Evolutionary conservation across 768 basidiomycete genomes (phyloP), one percentile per base, ranked within the genome.

Genomic region (Leccinum obscurum): DNA sequence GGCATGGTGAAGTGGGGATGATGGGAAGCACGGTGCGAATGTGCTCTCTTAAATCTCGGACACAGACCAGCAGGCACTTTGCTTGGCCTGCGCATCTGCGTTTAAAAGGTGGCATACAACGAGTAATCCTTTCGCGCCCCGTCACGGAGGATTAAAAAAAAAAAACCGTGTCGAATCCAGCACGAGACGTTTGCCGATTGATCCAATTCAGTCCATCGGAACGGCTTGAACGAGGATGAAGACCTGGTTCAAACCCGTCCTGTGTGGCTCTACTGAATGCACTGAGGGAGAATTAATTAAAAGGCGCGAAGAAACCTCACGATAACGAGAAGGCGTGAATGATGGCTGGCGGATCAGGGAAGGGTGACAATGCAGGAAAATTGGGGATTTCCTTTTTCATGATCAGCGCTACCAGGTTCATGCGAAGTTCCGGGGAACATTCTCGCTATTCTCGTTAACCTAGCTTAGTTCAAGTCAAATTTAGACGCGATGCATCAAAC

Each of bases 251-350:
- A 55, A 51, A 55, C 58, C 57, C 37, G 55, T 22, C 65, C 52
- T 35, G 64, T 53, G 61, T 55, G 41, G 28, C 35, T 60, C 58
- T 50, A 57, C 63, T 65, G 60, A 63, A 62, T 70, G 44, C 50
- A 52, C 49, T 44, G 46, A 37, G 58, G 59, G n/a, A 55, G 37
- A 66, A 71, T 71, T 71, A 71, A 71, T 71, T 59, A 70, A 70
- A 62, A 57, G 60, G 55, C 62, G 69, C 61, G 53, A 54, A 66
- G 68, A 65, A 70, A 68, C 69, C 69, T 72, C 69, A 62, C 57
- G 69, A 68, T 72, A 62, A 66, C 56, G 70, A 68, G 66, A 72
- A 68, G 63, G 68, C 52, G 61, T 68, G 70, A 72, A 72, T 72
- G 68, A 70, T 65, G 70, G 63, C 65, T 62, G 70, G 65, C 55